Evolutionary conservation across 305 asterid genomes (phyloP).

Genomic region (Withania somnifera): DNA sequence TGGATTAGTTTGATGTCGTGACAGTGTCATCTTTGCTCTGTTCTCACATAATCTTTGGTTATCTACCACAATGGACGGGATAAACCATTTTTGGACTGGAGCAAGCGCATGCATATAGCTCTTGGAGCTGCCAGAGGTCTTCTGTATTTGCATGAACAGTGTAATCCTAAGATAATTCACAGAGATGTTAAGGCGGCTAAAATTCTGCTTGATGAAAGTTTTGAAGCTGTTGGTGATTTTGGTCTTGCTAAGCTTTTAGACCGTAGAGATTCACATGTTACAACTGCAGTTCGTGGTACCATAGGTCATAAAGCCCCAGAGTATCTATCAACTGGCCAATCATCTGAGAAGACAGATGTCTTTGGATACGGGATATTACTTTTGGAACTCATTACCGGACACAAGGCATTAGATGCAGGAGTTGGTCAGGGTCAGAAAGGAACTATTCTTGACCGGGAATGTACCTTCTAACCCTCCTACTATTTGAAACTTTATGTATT

Average conservation of each 20-base stretch:
- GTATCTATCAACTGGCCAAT: slow-evolving; percentile 89
- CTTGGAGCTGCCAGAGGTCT: slow-evolving; percentile 94
- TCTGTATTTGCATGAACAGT: slow-evolving; percentile 75
- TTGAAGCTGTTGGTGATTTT: slow-evolving; percentile 87
- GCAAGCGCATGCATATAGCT: slow-evolving; percentile 61
- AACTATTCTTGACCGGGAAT: slow-evolving; percentile 79
- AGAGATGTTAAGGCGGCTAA: slow-evolving; percentile 92
- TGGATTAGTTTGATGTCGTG: background rate
- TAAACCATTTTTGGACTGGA: slow-evolving; percentile 81
- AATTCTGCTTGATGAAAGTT: slow-evolving; percentile 72
- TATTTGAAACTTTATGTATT: background rate
- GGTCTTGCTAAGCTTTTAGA: slow-evolving; percentile 92
- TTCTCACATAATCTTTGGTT: background rate
- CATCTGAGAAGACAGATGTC: slow-evolving; percentile 87
- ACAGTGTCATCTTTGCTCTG: background rate
- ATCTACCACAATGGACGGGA: slow-evolving; percentile 34
- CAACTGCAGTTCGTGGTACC: slow-evolving; percentile 93
- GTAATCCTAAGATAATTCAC: slow-evolving; percentile 80
- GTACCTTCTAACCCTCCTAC: slow-evolving; percentile 1
- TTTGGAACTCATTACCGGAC: slow-evolving; percentile 77
- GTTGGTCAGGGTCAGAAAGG: slow-evolving; percentile 70
- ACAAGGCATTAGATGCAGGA: slow-evolving; percentile 55
- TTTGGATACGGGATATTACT: slow-evolving; percentile 85
- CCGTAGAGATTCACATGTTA: slow-evolving; percentile 73
- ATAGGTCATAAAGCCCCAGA: slow-evolving; percentile 89